Base-by-base conservation (phyloP, 139 green algal genomes). In the Spirogloea muscicola region DNA sequence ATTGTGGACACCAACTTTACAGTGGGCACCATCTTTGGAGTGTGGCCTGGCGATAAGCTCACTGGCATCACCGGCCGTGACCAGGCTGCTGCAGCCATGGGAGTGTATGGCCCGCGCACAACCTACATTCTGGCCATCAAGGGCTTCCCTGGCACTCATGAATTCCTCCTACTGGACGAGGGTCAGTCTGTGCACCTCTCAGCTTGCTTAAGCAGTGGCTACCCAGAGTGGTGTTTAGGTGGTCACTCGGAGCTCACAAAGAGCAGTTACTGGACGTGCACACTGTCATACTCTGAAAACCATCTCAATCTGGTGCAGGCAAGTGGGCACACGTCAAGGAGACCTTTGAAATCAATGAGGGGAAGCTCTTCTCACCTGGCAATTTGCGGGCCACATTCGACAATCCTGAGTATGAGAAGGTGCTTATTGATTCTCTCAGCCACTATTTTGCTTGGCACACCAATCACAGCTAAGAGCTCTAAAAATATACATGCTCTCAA, bases 1-100 rank as follows among this genome's bases (percentile, higher is more conserved):
- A 88, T 88, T 59, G 82, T 88, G 25, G 82, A 87, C 82, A 88
- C 82, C 77, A 87, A 88, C 82, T 88, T 85, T 66, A 85, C 84
- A n/a, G 84, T 88, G 16, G 84, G 84, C 43, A 88, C 82, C 52
- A 88, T 88, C 55, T 82, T 88, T 55, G 84, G 84, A 5, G 80
- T 87, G 37, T 88, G 84, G 84, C 44, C 52, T 27, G 65, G 52
- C 29, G 74, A 84, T 68, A 84, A 85, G 39, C 62, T 88, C 31
- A 64, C 83, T 13, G 84, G 82, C 41, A 66, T 82, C 25, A 88
- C 81, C 33, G 84, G 84, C 27, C 66, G 78, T 43, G 82, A 88
- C 58, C 82, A 86, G 80, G 82, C 60, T 13, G 80, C 84, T 1
- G 65, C 84, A 3, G 60, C 72, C 31, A 86, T 89, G 69, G 84